phyloP scores from a whole-genome alignment of 179 eudicot genomes.

The Spergularia azorica region DNA sequence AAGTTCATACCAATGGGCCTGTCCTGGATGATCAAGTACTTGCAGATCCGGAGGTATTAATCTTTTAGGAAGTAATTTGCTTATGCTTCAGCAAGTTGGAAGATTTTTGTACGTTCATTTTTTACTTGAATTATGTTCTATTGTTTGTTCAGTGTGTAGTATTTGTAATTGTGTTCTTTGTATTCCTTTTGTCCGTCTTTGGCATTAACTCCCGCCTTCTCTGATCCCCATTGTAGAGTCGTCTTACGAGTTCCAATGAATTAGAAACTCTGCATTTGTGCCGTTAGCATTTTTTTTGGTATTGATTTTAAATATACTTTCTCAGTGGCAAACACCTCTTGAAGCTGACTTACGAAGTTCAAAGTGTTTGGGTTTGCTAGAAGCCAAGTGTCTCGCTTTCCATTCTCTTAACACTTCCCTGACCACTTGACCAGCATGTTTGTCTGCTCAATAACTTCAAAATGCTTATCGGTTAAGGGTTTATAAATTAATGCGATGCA shows the following conservation, averaged over 20 bases:
- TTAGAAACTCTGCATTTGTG: not conserved
- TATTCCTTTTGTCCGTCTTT: not conserved
- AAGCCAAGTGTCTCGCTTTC: not conserved
- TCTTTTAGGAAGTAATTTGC: not conserved
- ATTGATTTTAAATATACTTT: not conserved
- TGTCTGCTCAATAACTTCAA: not conserved
- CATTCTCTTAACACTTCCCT: not conserved
- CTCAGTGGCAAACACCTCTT: not conserved
- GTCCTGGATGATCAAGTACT: slow-evolving; percentile 87
- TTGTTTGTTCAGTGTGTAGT: not conserved
- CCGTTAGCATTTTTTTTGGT: not conserved
- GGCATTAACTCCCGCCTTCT: not conserved
- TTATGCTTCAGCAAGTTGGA: not conserved
- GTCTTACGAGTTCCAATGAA: not conserved
- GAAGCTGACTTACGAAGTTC: not conserved
- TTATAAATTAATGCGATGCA: not conserved
- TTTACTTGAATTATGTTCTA: not conserved
- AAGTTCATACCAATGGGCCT: slow-evolving; percentile 92
- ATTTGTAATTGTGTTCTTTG: not conserved
- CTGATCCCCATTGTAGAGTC: not conserved
- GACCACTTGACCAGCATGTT: not conserved
- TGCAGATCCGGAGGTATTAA: slow-evolving; percentile 75
- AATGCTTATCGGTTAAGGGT: not conserved
- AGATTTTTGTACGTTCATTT: not conserved
- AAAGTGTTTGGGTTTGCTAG: not conserved